phyloP scores from a whole-genome alignment of 768 basidiomycete genomes.

The Psilocybe cubensis region DNA sequence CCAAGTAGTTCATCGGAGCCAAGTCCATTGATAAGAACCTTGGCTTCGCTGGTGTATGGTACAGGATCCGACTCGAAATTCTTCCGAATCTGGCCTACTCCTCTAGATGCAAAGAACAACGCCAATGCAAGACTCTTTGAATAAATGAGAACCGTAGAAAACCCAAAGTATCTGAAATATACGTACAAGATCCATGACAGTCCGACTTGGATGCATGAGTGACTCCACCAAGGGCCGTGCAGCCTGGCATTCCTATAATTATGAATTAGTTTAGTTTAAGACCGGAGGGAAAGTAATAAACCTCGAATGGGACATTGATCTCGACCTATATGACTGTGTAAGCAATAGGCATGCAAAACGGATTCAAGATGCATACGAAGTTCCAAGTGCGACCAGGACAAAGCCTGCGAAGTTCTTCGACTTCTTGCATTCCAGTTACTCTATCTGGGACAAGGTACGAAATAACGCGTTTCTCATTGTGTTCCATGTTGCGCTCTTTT shows the following conservation, averaged over 20 bases:
- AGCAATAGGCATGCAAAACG: slow-evolving; percentile 1
- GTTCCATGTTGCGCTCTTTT: slow-evolving; percentile 51
- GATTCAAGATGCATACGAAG: slow-evolving; percentile 58
- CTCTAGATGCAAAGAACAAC: slow-evolving; percentile 90
- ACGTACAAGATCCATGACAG: slow-evolving; percentile 90
- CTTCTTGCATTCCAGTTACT: slow-evolving; percentile 73
- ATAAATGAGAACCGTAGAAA: slow-evolving; percentile 1
- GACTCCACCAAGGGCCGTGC: slow-evolving; percentile 61
- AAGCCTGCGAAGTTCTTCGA: slow-evolving; percentile 76
- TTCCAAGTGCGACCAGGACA: slow-evolving; percentile 88
- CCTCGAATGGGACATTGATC: slow-evolving; percentile 82
- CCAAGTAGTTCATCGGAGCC: slow-evolving; percentile 96
- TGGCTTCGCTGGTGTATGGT: slow-evolving; percentile 73
- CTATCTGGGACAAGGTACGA: slow-evolving; percentile 90
- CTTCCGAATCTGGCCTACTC: slow-evolving; percentile 60
- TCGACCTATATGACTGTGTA: slow-evolving; percentile 65
- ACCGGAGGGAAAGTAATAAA: slow-evolving; percentile 28
- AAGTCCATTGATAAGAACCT: slow-evolving; percentile 86
- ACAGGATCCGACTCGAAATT: slow-evolving; percentile 35
- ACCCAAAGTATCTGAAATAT: not conserved
- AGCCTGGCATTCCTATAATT: slow-evolving; percentile 64
- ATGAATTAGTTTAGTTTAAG: slow-evolving; percentile 4
- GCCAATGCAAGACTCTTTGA: slow-evolving; percentile 87
- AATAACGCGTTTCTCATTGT: slow-evolving; percentile 60
- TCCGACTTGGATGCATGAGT: slow-evolving; percentile 77